Base-by-base conservation (phyloP, 1,139 yeast species). In the Kodamaea fungicola region DNA sequence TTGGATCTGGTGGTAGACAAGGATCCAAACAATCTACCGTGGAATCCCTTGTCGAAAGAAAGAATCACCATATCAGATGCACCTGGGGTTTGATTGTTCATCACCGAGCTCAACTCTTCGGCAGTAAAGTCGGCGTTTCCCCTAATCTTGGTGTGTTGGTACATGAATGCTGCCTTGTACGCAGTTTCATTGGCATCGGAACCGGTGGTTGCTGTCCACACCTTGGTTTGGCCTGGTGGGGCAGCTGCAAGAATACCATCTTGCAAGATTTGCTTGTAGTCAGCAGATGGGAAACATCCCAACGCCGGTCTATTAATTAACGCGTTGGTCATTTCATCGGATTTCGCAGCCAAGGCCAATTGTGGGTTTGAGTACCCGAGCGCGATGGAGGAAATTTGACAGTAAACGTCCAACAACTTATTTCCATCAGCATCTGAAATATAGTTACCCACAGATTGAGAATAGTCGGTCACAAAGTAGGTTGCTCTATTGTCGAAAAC, bases 161-260 rank as follows among this genome's bases (percentile, higher is more conserved):
- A 81, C 80, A 82, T 80, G 53, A 81, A 81, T 5, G 89, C 89
- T 13, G 89, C 89, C 57, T 83, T 82, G 62, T 71, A 82, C 3
- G 90, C 89, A 44, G 83, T 72, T 61, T 83, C 90, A 53, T 82
- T 83, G 40, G 90, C 89, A 59, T 80, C 84, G 2, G 88, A 80
- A 36, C 90, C 89, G 31, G 83, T 74, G 35, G 80, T 69, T 9
- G 85, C 83, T 22, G 83, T 78, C 84, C 88, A 81, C 28, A 83
- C 79, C 48, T 73, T 71, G 40, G 62, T 59, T 62, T 78, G 74
- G 9, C 88, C 88, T 42, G 77, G 74, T 45, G 89, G 90, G 28
- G 89, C 88, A 40, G 80, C 84, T 3, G 76, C 74, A 48, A 78
- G 67, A 37, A 83, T 66, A 24, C 86, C 76, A 22, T 77, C 73